Evolutionary conservation across 345 rosid species (phyloP), one percentile per base, ranked within the genome.

Genomic region (Microthlaspi erraticum): DNA sequence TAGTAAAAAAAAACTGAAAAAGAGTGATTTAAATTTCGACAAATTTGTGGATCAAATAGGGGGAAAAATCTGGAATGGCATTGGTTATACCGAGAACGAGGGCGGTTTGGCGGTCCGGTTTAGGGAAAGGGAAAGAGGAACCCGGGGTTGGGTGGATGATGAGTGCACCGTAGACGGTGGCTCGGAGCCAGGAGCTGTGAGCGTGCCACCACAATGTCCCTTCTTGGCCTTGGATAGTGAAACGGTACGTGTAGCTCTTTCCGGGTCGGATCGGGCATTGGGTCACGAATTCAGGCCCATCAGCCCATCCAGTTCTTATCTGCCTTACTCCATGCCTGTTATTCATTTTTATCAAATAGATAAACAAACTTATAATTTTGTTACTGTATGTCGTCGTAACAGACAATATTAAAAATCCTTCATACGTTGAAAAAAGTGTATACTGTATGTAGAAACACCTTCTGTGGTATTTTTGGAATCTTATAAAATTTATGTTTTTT

Each of bases 141-240:
- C 90, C 96, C 66, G 76, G 77, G 62, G 60, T 77, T 0, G 98
- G 98, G 34, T 68, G 82, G 51, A 93, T 83, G 44, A 91, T 79
- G 10, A 93, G 72, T 62, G 90, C 98, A n/a, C 98, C 98, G 29
- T 88, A 89, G 64, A 93, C 96, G 0, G 97, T 91, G 49, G 97
- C 97, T 78, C 98, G 78, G 20, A 93, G 95, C 98, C 98, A 93
- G 0, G 97, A 87, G 77, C 98, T 93, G 17, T 93, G 98, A 48
- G 97, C 97, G 60, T 93, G 98, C 98, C 98, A 93, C 98, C 98
- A 93, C 10, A 93, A 39, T 1, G 98, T 93, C n/a, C 98, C 98
- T 73, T 82, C 91, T 77, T 93, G 97, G 1, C 92, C 96, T 9
- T 88, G 79, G 68, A 93, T 78, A 1, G 93, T 93, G 39, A 91